Evolutionary conservation across 2,329 filamentous ascomycete species (phyloP), one percentile per base, ranked within the genome.

Genomic region (Xylaria arbuscula): DNA sequence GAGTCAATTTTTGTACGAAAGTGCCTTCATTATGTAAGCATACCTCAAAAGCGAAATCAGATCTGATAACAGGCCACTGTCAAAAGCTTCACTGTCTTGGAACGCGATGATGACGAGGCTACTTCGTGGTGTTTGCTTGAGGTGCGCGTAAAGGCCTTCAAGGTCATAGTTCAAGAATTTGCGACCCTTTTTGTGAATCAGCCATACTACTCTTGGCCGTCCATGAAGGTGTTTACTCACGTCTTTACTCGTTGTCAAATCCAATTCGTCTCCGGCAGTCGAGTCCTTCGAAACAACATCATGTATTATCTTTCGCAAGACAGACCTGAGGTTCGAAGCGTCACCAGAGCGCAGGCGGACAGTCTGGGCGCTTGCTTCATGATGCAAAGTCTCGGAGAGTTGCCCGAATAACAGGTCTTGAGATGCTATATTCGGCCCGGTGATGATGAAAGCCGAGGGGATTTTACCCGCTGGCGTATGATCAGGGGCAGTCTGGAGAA

Each of bases 81-180:
- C 92, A 76, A 96, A 94, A 0, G 90, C 92, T 79, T 96, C 93
- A 70, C 92, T 93, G 75, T 96, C 93, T 77, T 94, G 90, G 67
- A 96, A 89, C 0, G 91, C 89, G 57, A 97, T 83, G 60, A 93
- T 86, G 10, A 95, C 86, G 72, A 64, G 57, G 11, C 89, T 88
- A 48, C 86, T 80, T 36, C 85, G 85, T 28, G 80, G 78, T 45
- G 86, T 85, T 9, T 83, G 81, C 67, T 83, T 84, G 15, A 89
- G 83, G 78, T 87, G 89, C 32, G 87, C 84, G 69, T 89, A 82
- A 36, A 96, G 80, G 28, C 91, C 88, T 73, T 92, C 90, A 17
- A 96, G 84, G 75, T 96, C 93, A 77, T 95, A 96, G 73, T 93
- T 91, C 2, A 95, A 85, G 67, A 92, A 87, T 77, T 88, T 89